phyloP scores from a whole-genome alignment of 148 eudicot species.

The Spergularia bocconei region DNA sequence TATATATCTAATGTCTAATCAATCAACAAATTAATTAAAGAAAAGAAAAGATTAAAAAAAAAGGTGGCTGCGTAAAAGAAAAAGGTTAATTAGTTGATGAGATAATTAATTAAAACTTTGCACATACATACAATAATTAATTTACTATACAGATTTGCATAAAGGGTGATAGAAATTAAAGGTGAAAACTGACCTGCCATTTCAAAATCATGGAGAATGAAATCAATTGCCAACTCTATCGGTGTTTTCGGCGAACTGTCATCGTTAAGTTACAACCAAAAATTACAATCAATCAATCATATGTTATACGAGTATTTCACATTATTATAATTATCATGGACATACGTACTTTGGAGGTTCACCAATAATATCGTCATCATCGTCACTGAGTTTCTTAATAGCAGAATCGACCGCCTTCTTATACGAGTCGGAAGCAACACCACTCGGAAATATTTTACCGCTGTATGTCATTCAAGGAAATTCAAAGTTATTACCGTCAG shows the following conservation, averaged over 20 bases:
- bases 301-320: too few relatives aligned
- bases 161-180: background rate
- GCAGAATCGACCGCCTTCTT: conserved; percentile 84
- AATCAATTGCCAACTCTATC: conserved; percentile 88
- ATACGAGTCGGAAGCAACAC: conserved; percentile 67
- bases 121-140: too few relatives aligned
- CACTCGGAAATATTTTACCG: conserved; percentile 84
- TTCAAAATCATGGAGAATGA: conserved; percentile 93
- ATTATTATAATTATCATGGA: too few relatives aligned
- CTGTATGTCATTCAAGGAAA: conserved; percentile 19
- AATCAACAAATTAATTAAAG: background rate
- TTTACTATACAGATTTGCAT: background rate
- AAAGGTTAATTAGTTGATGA: background rate
- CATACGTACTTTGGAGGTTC: conserved; percentile 38
- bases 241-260: conserved; percentile 73
- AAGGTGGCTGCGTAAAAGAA: conserved; percentile 4
- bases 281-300: background rate
- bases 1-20: background rate
- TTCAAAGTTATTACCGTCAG: too few relatives aligned
- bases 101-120: background rate
- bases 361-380: conserved; percentile 22
- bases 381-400: conserved; percentile 44
- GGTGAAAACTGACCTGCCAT: conserved; percentile 68
- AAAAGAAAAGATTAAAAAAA: background rate
- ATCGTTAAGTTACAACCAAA: background rate